A percentile compares a stretch with the other conserved stretches of the same genome.
Conservation (phyloP, 345 rosid genomes). For the Rhodamnia rubescens region DNA sequence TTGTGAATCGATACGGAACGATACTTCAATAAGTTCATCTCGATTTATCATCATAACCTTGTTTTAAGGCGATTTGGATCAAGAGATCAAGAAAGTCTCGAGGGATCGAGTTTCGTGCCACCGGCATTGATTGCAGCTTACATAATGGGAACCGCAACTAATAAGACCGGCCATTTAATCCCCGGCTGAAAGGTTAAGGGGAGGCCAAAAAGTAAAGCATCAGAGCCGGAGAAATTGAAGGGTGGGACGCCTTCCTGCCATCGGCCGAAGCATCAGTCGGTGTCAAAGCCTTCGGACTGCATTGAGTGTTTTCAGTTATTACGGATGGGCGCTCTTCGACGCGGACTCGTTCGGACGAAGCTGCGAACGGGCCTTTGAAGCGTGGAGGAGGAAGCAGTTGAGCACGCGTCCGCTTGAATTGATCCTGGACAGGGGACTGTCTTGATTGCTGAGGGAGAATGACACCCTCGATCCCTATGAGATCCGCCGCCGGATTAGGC, state of each 20-base stretch:
- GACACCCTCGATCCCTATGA: background rate
- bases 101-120: background rate
- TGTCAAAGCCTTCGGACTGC: no score
- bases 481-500: background rate
- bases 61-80: background rate
- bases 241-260: background rate
- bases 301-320: no score
- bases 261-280: background rate
- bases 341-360: no score
- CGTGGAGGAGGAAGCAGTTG: no score
- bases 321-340: no score
- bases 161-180: background rate
- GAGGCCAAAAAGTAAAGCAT: background rate
- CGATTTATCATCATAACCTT: background rate
- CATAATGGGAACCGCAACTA: background rate
- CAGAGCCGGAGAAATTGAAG: background rate
- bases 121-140: background rate
- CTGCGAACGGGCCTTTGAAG: no score
- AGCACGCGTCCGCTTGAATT: no score
- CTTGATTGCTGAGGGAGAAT: background rate
- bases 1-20: no score
- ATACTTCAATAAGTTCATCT: no score
- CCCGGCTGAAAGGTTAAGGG: background rate
- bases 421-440: no score
- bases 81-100: background rate